These are phyloP conservation scores for Paraurostyla sp. DNA, from an alignment of 73 alveolate genomes.

Conservation along the genomic window DNA sequence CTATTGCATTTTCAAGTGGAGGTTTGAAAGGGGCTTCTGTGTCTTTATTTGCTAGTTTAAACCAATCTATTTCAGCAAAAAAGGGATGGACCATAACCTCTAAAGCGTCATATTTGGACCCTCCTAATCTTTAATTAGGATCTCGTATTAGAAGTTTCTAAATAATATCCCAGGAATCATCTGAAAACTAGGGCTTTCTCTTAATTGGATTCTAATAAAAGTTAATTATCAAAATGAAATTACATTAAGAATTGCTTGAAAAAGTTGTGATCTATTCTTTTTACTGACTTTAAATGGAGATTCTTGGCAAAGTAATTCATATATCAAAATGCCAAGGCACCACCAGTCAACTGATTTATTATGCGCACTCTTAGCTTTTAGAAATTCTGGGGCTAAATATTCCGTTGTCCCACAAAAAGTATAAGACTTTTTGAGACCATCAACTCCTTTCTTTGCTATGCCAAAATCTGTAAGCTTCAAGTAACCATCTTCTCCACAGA, in stretches of 20 bases:
- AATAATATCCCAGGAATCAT: background rate
- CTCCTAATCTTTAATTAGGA: slow-evolving; percentile 10
- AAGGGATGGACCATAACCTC: slow-evolving; percentile 16
- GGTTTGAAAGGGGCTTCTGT: background rate
- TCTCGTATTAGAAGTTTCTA: background rate
- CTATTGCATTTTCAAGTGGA: background rate
- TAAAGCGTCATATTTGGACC: background rate
- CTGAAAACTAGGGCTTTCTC: background rate
- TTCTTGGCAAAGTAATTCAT: slow-evolving; percentile 47
- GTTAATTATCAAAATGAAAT: background rate
- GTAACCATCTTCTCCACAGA: slow-evolving; percentile 69
- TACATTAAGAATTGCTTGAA: slow-evolving; percentile 14
- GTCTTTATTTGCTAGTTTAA: background rate
- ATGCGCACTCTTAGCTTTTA: background rate
- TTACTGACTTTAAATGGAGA: slow-evolving; percentile 27
- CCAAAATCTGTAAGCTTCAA: slow-evolving; percentile 82
- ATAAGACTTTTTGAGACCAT: slow-evolving; percentile 21
- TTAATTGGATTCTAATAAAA: background rate
- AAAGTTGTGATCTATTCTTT: slow-evolving; percentile 27
- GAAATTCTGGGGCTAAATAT: slow-evolving; percentile 52
- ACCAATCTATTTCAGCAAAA: background rate
- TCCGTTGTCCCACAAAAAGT: slow-evolving; percentile 54
- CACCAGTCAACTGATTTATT: slow-evolving; percentile 44
- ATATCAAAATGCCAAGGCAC: slow-evolving; percentile 56
- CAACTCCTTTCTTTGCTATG: slow-evolving; percentile 68